Evolutionary conservation across 2,329 filamentous ascomycete genomes (phyloP).

Genomic region (Fusarium sacchari): DNA sequence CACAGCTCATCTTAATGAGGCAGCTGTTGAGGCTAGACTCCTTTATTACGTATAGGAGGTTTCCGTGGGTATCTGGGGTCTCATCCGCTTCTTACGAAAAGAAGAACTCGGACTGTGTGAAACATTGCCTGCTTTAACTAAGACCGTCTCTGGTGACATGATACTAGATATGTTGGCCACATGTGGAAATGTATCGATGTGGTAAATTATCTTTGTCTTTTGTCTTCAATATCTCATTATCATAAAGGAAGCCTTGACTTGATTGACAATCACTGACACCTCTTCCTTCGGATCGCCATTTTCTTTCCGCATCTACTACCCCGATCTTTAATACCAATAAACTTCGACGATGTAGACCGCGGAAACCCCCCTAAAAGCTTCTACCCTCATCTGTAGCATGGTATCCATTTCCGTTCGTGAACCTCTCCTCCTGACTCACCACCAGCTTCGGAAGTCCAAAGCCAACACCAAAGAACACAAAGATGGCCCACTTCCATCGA

Average conservation of each 20-base stretch:
- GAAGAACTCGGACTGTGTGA: neutral
- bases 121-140: neutral
- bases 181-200: fast-evolving
- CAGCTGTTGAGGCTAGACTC: neutral
- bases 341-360: neutral
- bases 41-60: neutral
- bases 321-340: neutral
- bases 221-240: neutral
- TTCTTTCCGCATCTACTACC: fast-evolving
- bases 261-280: neutral
- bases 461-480: slow-evolving; percentile 82
- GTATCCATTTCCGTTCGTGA: slow-evolving; percentile 48
- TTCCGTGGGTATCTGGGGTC: neutral
- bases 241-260: neutral
- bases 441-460: slow-evolving; percentile 71
- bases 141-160: neutral
- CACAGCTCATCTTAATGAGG: neutral
- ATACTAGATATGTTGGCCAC: neutral
- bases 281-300: neutral
- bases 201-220: neutral
- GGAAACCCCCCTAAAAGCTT: slow-evolving; percentile 8
- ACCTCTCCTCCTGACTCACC: slow-evolving; percentile 71
- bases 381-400: slow-evolving; percentile 25
- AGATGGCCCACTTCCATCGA: slow-evolving; percentile 88
- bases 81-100: neutral